A percentile compares a stretch with the other conserved stretches of the same genome.
These are phyloP conservation scores for Magnusiomyces ingens DNA, from an alignment of 1,139 yeast genomes.

Conservation along the genomic window DNA sequence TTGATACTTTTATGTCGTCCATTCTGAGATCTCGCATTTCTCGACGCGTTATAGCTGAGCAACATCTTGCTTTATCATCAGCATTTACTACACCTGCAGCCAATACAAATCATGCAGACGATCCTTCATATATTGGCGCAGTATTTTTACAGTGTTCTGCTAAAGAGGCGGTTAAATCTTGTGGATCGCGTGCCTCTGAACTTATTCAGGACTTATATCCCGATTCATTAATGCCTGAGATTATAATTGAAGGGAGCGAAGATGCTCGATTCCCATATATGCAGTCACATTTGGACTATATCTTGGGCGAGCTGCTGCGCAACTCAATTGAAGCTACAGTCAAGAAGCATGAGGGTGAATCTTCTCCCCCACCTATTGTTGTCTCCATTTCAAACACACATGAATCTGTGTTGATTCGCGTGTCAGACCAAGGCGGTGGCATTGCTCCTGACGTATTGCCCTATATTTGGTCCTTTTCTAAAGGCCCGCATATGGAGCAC, in stretches of 20 bases:
- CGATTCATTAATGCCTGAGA: conserved; percentile 56
- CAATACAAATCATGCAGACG: conserved; percentile 30
- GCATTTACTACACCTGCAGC: conserved; percentile 40
- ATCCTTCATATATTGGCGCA: conserved; percentile 75
- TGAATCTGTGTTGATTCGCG: conserved; percentile 63
- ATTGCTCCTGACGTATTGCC: conserved; percentile 49
- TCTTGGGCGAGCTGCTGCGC: conserved; percentile 78
- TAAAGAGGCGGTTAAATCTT: conserved; percentile 53
- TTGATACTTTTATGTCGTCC: conserved; percentile 69
- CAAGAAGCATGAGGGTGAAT: conserved; percentile 32
- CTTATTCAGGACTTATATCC: conserved; percentile 41
- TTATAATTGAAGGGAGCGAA: conserved; percentile 58
- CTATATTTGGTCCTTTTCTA: conserved; percentile 71
- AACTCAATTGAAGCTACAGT: conserved; percentile 80
- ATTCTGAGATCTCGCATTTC: conserved; percentile 81
- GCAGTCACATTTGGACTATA: conserved; percentile 77
- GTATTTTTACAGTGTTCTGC: conserved; percentile 78
- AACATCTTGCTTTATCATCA: conserved; percentile 71
- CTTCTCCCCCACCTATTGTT: conserved; percentile 54
- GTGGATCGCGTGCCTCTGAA: conserved; percentile 47
- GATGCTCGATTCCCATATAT: conserved; percentile 69
- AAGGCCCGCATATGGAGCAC: conserved; percentile 28
- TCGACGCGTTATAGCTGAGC: conserved; percentile 83
- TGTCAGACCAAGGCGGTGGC: conserved; percentile 92
- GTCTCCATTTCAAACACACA: conserved; percentile 64